These are phyloP conservation scores for Thielaviopsis euricoi DNA, from an alignment of 2,329 filamentous ascomycete genomes.

Conservation along the genomic window DNA sequence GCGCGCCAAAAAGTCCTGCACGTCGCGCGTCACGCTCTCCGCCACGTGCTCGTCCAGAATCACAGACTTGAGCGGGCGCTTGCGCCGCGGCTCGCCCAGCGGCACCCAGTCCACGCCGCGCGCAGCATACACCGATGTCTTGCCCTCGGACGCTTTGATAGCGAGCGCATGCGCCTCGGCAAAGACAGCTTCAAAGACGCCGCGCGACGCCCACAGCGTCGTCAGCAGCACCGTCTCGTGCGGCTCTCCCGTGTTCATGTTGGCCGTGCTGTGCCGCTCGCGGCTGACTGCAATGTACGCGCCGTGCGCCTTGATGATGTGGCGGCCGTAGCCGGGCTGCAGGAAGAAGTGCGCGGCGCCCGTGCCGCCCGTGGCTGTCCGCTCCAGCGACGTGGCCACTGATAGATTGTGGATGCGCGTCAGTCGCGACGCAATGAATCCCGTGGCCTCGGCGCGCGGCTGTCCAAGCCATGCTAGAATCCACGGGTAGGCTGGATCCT, in stretches of 20 bases:
- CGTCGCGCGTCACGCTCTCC: conserved; percentile 63
- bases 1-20: conserved; percentile 63
- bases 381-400: conserved; percentile 35
- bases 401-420: conserved; percentile 45
- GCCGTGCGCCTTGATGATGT: conserved; percentile 72
- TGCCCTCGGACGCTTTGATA: conserved; percentile 67
- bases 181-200: conserved; percentile 84
- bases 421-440: conserved; percentile 39
- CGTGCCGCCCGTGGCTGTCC: conserved; percentile 41
- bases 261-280: conserved; percentile 70
- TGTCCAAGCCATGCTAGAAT: conserved; percentile 86
- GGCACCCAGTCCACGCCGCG: conserved; percentile 71
- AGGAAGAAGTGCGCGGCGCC: conserved; percentile 60
- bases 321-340: conserved; percentile 78
- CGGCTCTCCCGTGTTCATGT: conserved; percentile 68
- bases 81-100: conserved; percentile 70
- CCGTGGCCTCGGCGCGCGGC: conserved; percentile 45
- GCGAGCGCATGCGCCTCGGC: conserved; percentile 71
- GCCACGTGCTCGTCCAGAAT: conserved; percentile 72
- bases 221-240: conserved; percentile 91
- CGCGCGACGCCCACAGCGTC: conserved; percentile 73
- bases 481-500: conserved; percentile 88
- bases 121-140: conserved; percentile 80
- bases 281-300: conserved; percentile 79
- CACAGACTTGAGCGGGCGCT: conserved; percentile 76